phyloP scores from a whole-genome alignment of 257 asterid genomes.

The Cordia subcordata region DNA sequence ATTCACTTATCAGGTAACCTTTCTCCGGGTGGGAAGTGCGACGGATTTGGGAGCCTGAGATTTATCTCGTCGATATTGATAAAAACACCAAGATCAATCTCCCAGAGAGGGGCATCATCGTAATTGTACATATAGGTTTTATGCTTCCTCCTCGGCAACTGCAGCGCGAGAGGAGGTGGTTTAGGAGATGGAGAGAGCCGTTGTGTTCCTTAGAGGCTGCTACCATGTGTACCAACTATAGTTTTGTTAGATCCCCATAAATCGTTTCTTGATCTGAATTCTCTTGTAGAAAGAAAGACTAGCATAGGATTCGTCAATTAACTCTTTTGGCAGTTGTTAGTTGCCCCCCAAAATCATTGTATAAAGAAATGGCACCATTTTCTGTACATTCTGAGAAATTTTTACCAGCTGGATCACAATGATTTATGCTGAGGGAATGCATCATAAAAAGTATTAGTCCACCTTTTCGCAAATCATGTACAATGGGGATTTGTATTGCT shows the following conservation, averaged over 20 bases:
- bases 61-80: background rate
- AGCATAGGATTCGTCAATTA: constrained; percentile 15
- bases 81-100: background rate
- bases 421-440: constrained; percentile 26
- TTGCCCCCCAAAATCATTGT: constrained; percentile 3
- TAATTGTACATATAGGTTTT: background rate
- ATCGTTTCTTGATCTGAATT: constrained; percentile 22
- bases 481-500: no score
- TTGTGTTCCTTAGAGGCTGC: constrained; percentile 1
- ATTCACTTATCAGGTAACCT: background rate
- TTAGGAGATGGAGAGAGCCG: constrained; percentile 5
- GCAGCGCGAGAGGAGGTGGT: background rate
- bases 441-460: background rate
- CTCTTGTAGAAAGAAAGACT: constrained; percentile 15
- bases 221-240: background rate
- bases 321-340: constrained; percentile 20
- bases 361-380: constrained; percentile 18
- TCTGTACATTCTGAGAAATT: constrained; percentile 21
- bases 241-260: constrained; percentile 10
- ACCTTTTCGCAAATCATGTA: background rate
- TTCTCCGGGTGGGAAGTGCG: background rate
- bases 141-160: background rate
- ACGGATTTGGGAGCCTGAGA: background rate
- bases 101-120: background rate
- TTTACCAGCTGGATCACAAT: constrained; percentile 25